Evolutionary conservation across 306 rosid genomes (phyloP).

Genomic region (Inga laurina): DNA sequence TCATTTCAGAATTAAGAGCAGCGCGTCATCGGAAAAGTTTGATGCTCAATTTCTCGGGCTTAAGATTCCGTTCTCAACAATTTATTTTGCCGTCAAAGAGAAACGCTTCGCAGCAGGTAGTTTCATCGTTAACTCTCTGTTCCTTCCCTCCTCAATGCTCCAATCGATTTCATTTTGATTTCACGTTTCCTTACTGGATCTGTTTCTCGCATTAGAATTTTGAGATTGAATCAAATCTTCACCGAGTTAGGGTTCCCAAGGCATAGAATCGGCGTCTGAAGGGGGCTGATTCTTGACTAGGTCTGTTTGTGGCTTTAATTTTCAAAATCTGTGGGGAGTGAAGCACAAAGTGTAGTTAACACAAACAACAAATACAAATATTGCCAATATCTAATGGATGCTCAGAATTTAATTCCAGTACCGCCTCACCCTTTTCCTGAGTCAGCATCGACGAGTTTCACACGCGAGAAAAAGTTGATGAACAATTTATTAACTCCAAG

Average conservation of each 20-base stretch:
- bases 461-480: conserved; percentile 12
- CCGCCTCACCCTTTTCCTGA: conserved; percentile 55
- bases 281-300: neutral
- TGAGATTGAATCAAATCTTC: neutral
- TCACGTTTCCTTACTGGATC: neutral
- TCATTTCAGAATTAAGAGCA: neutral
- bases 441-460: conserved; percentile 23
- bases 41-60: neutral
- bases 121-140: neutral
- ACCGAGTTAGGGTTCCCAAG: neutral
- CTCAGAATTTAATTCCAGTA: conserved; percentile 35
- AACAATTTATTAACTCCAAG: conserved; percentile 6
- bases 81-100: neutral
- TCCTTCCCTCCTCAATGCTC: neutral
- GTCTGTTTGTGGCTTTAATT: neutral
- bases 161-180: neutral
- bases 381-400: conserved; percentile 27
- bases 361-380: conserved; percentile 6
- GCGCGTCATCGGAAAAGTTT: neutral
- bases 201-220: neutral
- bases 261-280: neutral
- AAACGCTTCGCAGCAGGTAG: neutral
- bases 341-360: conserved; percentile 36
- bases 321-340: conserved; percentile 29
- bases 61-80: neutral